Conservation (phyloP, 2,329 filamentous ascomycete genomes). For the Aspergillus persii region DNA sequence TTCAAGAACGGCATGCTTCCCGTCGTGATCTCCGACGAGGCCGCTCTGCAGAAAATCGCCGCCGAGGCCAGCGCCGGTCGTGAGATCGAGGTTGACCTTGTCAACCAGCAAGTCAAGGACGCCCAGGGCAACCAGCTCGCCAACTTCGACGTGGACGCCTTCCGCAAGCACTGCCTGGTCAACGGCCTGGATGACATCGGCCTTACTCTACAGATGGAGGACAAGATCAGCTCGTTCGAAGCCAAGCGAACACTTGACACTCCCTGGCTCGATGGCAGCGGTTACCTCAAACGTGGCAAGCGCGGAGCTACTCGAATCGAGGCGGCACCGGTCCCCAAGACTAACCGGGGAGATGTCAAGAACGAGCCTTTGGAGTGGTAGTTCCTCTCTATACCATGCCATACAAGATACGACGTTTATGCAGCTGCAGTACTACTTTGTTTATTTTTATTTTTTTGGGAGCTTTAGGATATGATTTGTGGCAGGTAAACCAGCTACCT, state of each 20-base stretch:
- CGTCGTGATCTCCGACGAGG: constrained; percentile 68
- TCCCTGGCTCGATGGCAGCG: constrained; percentile 87
- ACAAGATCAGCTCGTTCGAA: constrained; percentile 85
- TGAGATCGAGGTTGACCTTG: constrained; percentile 86
- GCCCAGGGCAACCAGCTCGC: constrained; percentile 71
- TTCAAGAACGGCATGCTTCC: constrained; percentile 99
- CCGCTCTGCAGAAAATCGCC: constrained; percentile 67
- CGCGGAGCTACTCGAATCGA: constrained; percentile 59
- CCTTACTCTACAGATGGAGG: constrained; percentile 85
- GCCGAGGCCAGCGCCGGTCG: constrained; percentile 73
- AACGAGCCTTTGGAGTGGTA: constrained; percentile 89
- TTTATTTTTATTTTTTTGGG: not conserved
- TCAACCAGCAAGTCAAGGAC: constrained; percentile 78
- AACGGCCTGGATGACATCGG: constrained; percentile 97
- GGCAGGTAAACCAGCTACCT: not conserved
- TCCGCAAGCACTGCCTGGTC: constrained; percentile 88
- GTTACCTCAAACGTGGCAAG: constrained; percentile 65
- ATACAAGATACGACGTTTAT: constrained; percentile 6
- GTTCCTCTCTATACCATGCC: constrained; percentile 14
- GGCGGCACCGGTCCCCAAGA: constrained; percentile 74
- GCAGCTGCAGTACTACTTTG: not conserved
- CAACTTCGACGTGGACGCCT: constrained; percentile 83
- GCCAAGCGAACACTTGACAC: constrained; percentile 70
- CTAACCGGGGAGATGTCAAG: constrained; percentile 80
- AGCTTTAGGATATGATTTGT: not conserved